Base-by-base conservation (phyloP, 106 monocot species). In the Xerophyta viscosa region DNA sequence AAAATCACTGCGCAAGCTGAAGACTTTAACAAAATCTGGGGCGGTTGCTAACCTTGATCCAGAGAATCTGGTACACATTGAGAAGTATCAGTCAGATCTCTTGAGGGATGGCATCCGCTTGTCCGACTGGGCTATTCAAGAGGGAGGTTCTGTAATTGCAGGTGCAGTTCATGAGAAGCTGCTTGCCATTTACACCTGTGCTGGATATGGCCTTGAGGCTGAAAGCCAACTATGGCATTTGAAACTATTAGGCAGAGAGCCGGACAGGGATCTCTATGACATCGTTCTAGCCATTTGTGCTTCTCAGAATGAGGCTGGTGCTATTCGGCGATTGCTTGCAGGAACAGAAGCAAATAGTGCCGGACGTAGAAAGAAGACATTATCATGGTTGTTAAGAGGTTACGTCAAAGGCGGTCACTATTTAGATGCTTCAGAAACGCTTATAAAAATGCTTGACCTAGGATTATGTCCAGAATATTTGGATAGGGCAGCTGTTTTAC, bases 361-460 rank as follows among this genome's bases (percentile, higher is more conserved):
- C 0, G 76, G 62, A 20, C 51, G 41, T 20, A 79, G 65, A 41
- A 82, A 80, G 71, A 88, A 82, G 56, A 71, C 88, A 0, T 57
- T 96, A n/a, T n/a, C 78, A 37, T 89, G 89, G 94, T 63, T 96
- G 15, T 41, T 96, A 13, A 65, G 88, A 21, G 94, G 94, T 22
- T 96, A 96, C 54, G 30, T 96, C 25, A 96, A 96, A 66, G 88
- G 94, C n/a, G 94, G 88, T 1, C 72, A 79, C 29, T 85, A 76
- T 57, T 21, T 72, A 27, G 76, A 88, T 57, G 94, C 94, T 21
- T 76, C 84, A 4, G 88, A 88, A 61, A 83, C 76, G 0, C 67
- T 89, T 2, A 21, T 76, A 14, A 49, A 70, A 46, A 88, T 96
- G 84, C 74, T 96, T 2, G 72, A 85, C 57, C 52, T 68, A 17